Percentiles rank a stretch among this genome's conserved stretches.
Conservation (phyloP, 257 asterid genomes). For the Fraxinus excelsior region DNA sequence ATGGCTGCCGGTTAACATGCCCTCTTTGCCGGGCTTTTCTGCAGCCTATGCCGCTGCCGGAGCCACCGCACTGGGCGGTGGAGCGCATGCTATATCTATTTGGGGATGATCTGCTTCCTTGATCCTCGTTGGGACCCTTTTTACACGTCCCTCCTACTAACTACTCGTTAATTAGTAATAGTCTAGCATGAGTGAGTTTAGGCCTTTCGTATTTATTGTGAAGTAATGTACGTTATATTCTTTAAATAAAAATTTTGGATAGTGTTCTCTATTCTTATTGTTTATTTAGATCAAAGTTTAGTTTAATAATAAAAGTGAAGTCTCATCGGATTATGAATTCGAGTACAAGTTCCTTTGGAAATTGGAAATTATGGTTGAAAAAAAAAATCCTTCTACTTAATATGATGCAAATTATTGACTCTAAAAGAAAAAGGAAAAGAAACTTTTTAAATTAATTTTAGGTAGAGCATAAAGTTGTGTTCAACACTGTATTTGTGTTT, state of each 20-base stretch:
- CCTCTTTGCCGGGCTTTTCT: conserved; percentile 68
- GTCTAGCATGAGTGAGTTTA: not conserved
- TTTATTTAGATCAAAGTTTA: no score
- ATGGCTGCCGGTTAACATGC: conserved; percentile 49
- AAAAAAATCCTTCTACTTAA: no score
- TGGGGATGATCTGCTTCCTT: conserved; percentile 76
- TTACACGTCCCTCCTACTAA: not conserved
- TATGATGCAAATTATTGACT: not conserved
- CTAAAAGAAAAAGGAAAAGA: not conserved
- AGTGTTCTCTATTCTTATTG: not conserved
- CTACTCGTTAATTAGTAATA: not conserved
- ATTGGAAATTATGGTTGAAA: no score
- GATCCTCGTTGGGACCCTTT: not conserved
- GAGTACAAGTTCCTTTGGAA: no score
- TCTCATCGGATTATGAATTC: no score
- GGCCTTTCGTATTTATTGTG: not conserved
- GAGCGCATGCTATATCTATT: conserved; percentile 71
- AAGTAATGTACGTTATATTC: not conserved
- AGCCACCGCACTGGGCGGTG: conserved; percentile 74
- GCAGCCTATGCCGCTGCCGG: conserved; percentile 28
- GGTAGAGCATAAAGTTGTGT: no score
- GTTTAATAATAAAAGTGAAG: no score
- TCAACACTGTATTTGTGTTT: no score
- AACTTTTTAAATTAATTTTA: no score
- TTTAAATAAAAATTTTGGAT: not conserved